Conservation (phyloP, 2,329 filamentous ascomycete genomes). For the Arthrobotrys musiformis region DNA sequence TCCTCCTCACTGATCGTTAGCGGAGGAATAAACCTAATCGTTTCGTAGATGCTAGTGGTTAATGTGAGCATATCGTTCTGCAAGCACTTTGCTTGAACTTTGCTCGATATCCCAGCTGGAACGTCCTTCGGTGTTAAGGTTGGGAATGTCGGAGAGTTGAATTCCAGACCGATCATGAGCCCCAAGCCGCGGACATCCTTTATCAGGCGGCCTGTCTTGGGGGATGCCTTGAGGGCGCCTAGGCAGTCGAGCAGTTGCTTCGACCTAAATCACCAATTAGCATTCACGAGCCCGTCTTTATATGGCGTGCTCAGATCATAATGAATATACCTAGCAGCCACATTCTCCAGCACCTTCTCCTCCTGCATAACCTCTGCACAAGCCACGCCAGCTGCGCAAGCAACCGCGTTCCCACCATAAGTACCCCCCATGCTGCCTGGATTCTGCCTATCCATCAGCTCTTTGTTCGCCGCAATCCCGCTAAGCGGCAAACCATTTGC, state of each 20-base stretch:
- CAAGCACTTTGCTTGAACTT: conserved; percentile 63
- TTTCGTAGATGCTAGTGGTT: conserved; percentile 64
- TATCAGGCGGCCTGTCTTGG: conserved; percentile 60
- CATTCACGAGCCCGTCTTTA: not conserved
- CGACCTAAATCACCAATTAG: conserved; percentile 16
- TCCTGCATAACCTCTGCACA: conserved; percentile 62
- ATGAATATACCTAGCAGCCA: conserved; percentile 58
- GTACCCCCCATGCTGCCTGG: conserved; percentile 63
- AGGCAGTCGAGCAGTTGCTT: conserved; percentile 59
- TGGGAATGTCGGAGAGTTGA: conserved; percentile 58
- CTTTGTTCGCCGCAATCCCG: conserved; percentile 61
- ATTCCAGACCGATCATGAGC: conserved; percentile 63
- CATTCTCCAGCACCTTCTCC: conserved; percentile 62
- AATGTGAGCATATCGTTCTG: conserved; percentile 63
- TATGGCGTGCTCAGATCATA: not conserved
- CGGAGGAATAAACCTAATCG: conserved; percentile 63
- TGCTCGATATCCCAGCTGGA: conserved; percentile 61
- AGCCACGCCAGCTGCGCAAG: conserved; percentile 62
- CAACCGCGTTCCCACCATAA: conserved; percentile 62
- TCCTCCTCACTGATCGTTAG: conserved; percentile 63
- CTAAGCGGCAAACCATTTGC: conserved; percentile 60
- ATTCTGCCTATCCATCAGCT: conserved; percentile 62
- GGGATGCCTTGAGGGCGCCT: conserved; percentile 56
- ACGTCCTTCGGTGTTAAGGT: conserved; percentile 44
- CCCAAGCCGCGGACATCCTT: conserved; percentile 63